Evolutionary conservation across 176 grass and related monocot species (phyloP).

Genomic region (Cenchrus fungigraminus): DNA sequence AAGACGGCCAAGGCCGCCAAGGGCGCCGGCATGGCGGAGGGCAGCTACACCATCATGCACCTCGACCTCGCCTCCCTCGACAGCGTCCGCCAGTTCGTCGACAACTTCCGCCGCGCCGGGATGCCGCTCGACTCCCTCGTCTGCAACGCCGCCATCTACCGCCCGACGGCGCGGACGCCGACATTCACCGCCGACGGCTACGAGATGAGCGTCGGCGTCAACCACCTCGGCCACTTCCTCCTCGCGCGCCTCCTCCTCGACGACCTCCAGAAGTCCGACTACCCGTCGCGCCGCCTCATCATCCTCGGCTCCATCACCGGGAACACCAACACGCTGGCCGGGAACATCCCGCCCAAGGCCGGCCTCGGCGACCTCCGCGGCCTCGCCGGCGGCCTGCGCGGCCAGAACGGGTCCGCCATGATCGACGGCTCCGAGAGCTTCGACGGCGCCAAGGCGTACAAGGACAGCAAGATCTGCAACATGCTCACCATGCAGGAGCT

Average conservation of each 20-base stretch:
- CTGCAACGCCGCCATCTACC: slow-evolving; percentile 94
- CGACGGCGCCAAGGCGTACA: slow-evolving; percentile 96
- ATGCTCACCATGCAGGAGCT: slow-evolving; percentile 99
- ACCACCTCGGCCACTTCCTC: slow-evolving; percentile 94
- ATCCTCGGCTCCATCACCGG: slow-evolving; percentile 94
- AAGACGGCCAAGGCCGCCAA: slow-evolving; percentile 81
- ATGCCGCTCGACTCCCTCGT: slow-evolving; percentile 84
- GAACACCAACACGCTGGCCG: slow-evolving; percentile 88
- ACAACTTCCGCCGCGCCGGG: slow-evolving; percentile 54
- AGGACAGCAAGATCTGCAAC: slow-evolving; percentile 99
- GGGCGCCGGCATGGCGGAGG: slow-evolving; percentile 65
- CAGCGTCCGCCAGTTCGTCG: slow-evolving; percentile 84
- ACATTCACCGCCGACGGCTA: slow-evolving; percentile 82
- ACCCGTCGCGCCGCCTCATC: slow-evolving; percentile 76
- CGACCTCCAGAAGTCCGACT: slow-evolving; percentile 72
- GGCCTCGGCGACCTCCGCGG: slow-evolving; percentile 78
- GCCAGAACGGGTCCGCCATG: slow-evolving; percentile 67
- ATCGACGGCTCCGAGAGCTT: slow-evolving; percentile 74
- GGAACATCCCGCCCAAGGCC: slow-evolving; percentile 88
- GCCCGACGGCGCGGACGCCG: slow-evolving; percentile 65
- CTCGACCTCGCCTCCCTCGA: slow-evolving; percentile 91
- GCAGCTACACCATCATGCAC: slow-evolving; percentile 82
- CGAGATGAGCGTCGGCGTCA: slow-evolving; percentile 95
- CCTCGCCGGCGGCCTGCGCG: slow-evolving; percentile 48
- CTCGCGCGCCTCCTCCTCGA: slow-evolving; percentile 65